Conservation (phyloP, 257 asterid species). For the Fraxinus pennsylvanica region DNA sequence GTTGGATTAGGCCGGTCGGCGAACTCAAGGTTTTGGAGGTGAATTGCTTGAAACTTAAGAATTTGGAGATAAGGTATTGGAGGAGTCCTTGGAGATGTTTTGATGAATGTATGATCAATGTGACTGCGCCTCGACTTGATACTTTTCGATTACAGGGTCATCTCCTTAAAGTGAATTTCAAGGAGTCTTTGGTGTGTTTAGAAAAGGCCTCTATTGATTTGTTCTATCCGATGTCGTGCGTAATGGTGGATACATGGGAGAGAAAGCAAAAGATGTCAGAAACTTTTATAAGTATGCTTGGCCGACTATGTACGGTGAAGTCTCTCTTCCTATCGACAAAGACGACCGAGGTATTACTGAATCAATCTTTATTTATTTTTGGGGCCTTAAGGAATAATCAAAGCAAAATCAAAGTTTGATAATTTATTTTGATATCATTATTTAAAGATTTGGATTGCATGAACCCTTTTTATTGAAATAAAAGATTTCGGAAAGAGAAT, state of each 20-base stretch:
- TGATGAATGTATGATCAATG: conserved; percentile 38
- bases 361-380: conserved; percentile 10
- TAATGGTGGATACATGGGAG: conserved; percentile 18
- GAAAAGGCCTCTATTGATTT: conserved; percentile 39
- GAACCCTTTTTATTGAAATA: neutral
- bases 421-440: neutral
- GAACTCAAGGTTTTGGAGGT: conserved; percentile 36
- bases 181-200: conserved; percentile 30
- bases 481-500: neutral
- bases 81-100: conserved; percentile 53
- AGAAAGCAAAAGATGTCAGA: conserved; percentile 35
- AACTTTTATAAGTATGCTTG: conserved; percentile 37
- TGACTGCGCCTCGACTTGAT: conserved; percentile 48
- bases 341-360: conserved; percentile 46
- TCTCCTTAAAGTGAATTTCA: conserved; percentile 38
- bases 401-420: neutral
- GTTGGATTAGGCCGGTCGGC: conserved; percentile 34
- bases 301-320: conserved; percentile 33
- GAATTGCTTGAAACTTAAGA: conserved; percentile 38
- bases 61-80: conserved; percentile 47
- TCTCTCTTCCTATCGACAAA: conserved; percentile 41
- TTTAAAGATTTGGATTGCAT: neutral
- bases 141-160: conserved; percentile 42
- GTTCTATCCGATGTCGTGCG: conserved; percentile 36
- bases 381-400: neutral